phyloP scores from a whole-genome alignment of 2,329 filamentous ascomycete species.

The Fusarium continuum region DNA sequence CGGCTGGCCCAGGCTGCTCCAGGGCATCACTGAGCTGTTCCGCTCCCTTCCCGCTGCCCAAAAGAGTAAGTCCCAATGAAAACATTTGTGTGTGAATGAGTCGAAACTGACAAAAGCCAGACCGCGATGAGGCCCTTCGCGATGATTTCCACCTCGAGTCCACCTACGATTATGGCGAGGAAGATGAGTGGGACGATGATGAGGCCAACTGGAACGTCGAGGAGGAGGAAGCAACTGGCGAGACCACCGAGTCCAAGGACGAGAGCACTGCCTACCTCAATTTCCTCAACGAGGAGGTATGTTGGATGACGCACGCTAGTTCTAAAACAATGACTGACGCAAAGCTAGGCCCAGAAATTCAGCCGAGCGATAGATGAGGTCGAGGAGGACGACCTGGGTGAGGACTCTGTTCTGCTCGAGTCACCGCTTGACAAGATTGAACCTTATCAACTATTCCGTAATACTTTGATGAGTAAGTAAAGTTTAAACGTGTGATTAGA shows the following conservation, averaged over 20 bases:
- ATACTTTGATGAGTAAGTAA: slow-evolving; percentile 80
- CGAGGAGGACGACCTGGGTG: slow-evolving; percentile 87
- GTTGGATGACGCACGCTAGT: slow-evolving; percentile 31
- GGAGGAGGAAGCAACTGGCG: slow-evolving; percentile 74
- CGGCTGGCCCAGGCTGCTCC: slow-evolving; percentile 92
- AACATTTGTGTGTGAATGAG: no score
- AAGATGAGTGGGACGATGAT: slow-evolving; percentile 85
- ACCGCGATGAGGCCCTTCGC: slow-evolving; percentile 89
- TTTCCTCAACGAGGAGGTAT: slow-evolving; percentile 90
- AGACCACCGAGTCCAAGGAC: slow-evolving; percentile 75
- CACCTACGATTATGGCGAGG: slow-evolving; percentile 71
- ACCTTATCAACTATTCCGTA: slow-evolving; percentile 89
- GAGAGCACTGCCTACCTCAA: slow-evolving; percentile 95
- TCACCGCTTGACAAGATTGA: slow-evolving; percentile 95
- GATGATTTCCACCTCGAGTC: slow-evolving; percentile 82
- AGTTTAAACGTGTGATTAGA: background rate
- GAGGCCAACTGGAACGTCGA: slow-evolving; percentile 83
- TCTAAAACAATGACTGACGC: slow-evolving; percentile 34
- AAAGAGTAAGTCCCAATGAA: slow-evolving; percentile 70
- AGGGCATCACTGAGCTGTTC: slow-evolving; percentile 89
- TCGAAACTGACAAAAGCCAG: slow-evolving; percentile 54
- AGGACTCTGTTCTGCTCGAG: slow-evolving; percentile 92
- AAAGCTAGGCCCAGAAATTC: slow-evolving; percentile 80
- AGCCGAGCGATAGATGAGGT: slow-evolving; percentile 73
- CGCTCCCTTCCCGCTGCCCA: slow-evolving; percentile 87